Conservation (phyloP, 2,329 filamentous ascomycete species). For the Colletotrichum sp. region DNA sequence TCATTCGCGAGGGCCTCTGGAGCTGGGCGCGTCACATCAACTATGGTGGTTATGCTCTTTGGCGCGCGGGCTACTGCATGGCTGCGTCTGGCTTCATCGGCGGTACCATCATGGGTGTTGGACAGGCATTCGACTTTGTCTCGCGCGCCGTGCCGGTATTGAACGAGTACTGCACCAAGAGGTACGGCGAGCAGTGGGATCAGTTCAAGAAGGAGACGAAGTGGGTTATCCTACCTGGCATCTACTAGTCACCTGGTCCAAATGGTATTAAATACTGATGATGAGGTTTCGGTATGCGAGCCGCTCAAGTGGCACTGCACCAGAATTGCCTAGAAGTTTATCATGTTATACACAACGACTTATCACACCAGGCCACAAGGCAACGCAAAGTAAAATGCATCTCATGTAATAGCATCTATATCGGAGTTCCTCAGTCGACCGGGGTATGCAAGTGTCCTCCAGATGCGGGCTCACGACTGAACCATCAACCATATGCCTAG, state of each 20-base stretch:
- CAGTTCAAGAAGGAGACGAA: slow-evolving; percentile 41
- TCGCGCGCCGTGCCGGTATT: slow-evolving; percentile 33
- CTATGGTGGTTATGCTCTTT: slow-evolving; percentile 43
- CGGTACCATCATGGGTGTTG: slow-evolving; percentile 31
- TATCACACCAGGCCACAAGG: not conserved
- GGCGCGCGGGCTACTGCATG: slow-evolving; percentile 36
- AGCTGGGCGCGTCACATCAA: slow-evolving; percentile 43
- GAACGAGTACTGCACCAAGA: slow-evolving; percentile 40
- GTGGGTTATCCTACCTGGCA: slow-evolving; percentile 39
- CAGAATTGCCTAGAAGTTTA: not conserved
- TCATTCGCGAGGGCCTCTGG: slow-evolving; percentile 44
- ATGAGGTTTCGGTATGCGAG: not conserved
- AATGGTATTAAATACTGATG: not conserved
- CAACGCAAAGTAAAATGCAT: not conserved
- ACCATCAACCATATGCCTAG: not conserved
- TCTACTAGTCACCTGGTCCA: slow-evolving; percentile 31
- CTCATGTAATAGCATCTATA: not conserved
- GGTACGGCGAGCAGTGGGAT: slow-evolving; percentile 43
- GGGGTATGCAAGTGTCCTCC: slow-evolving; percentile 11
- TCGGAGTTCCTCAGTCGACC: not conserved
- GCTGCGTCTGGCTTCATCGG: slow-evolving; percentile 40
- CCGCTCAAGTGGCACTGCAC: not conserved
- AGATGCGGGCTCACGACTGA: not conserved
- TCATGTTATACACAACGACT: not conserved
- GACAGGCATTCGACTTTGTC: slow-evolving; percentile 36